phyloP scores from a whole-genome alignment of 345 rosid species.

The Rhizophora apiculata region DNA sequence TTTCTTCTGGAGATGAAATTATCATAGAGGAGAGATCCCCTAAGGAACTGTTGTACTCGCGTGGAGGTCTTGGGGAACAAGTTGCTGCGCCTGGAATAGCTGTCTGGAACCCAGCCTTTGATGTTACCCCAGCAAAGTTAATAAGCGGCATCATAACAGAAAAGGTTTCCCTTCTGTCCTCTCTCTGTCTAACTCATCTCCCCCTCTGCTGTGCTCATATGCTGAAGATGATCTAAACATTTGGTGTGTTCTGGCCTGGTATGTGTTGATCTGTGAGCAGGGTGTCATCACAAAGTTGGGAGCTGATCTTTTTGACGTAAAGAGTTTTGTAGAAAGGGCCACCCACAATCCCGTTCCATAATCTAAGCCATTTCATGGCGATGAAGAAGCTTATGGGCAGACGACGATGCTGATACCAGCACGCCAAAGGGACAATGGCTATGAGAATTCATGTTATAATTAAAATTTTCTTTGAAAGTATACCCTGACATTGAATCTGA shows the following conservation, averaged over 20 bases:
- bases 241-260: neutral
- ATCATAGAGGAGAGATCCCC: slow-evolving; percentile 80
- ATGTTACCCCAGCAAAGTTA: slow-evolving; percentile 79
- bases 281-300: slow-evolving; percentile 64
- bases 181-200: neutral
- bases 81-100: slow-evolving; percentile 88
- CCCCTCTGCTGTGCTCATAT: neutral
- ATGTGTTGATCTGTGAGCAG: slow-evolving; percentile 31
- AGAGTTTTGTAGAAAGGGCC: slow-evolving; percentile 40
- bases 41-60: slow-evolving; percentile 64
- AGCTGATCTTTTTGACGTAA: slow-evolving; percentile 49
- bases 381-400: too few species aligned
- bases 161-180: slow-evolving; percentile 42
- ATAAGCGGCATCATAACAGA: slow-evolving; percentile 81
- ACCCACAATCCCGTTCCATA: neutral
- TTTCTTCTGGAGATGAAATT: slow-evolving; percentile 70
- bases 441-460: too few species aligned
- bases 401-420: too few species aligned
- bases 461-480: too few species aligned
- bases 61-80: slow-evolving; percentile 94
- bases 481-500: too few species aligned
- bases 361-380: neutral
- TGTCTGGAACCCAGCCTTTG: slow-evolving; percentile 97
- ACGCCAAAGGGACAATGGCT: too few species aligned
- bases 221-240: neutral